Evolutionary conservation across 345 rosid species (phyloP), one percentile per base, ranked within the genome.

Genomic region (Adansonia digitata): DNA sequence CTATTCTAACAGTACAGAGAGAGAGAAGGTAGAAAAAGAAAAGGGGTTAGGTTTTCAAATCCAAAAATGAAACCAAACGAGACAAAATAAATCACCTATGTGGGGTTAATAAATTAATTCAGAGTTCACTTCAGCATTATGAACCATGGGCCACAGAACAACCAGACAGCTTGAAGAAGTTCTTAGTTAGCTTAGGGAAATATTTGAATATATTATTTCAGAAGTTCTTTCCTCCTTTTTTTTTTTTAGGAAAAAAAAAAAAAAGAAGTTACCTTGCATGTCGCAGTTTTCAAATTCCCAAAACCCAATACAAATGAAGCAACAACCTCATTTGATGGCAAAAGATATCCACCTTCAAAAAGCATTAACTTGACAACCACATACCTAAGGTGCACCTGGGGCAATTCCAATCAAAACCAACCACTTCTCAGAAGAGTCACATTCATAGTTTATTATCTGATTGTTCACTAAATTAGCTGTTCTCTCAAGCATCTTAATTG

Each of bases 381-480:
- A 34, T 88, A 93, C 99, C 98, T 95, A 98, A 27, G 97, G 88
- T 63, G 98, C 82, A 55, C 99, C 99, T 78, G 98, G 99, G 53
- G 97, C 97, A 80, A 91, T 95, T 80, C 99, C 99, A 84, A 95
- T 85, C 86, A 93, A 83, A 76, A 95, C 97, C 80, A 95, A 79
- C 99, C 99, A 95, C 81, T 95, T 95, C 85, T 91, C 99, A 17
- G 91, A 80, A 66, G 94, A 92, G 72, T 94, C 97, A 83, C 98
- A 95, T 77, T 87, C 85, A 73, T 95, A 95, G 86, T 95, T 95
- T 53, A 95, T 95, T 72, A 95, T 91, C 87, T 95, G 99, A 85
- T 91, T 95, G 88, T 85, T 95, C 63, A 77, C 81, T 89, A 95
- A 82, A 82, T 95, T 95, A 65, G 97, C 93, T 17, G 98, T 92